Base-by-base conservation (phyloP, 176 grass and related monocot genomes). In the Olyra latifolia region DNA sequence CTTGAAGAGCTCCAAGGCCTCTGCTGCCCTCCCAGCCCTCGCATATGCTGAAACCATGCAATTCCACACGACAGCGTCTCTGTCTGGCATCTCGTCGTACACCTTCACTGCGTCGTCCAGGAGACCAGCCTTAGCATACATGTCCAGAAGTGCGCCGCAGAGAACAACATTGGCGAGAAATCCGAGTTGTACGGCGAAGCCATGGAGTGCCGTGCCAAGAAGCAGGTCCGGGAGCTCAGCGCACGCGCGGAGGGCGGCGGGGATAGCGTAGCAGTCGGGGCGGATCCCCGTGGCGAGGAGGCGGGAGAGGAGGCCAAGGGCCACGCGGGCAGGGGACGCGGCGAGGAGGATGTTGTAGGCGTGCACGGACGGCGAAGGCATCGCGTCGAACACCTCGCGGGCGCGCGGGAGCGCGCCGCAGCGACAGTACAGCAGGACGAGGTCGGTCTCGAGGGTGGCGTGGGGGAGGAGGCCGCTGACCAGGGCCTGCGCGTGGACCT, bases 311-410 rank as follows among this genome's bases (percentile, higher is more conserved):
- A 93, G 74, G 5, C 35, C 25, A 30, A 93, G 62, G 4, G 81
- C 77, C 6, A 14, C 24, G 16, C 38, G 11, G 6, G 83, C 50
- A 0, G 79, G 82, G 23, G 73, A 82, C 59, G 84, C 78, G 15
- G 67, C 71, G 57, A 93, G 75, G 78, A 90, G 81, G 77, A 89
- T 77, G 67, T 89, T 90, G 80, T 76, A 89, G 11, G 84, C 82
- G 55, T 85, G 81, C 91, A 82, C 82, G 81, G 79, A 73, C n/a
- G 77, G 67, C 15, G 60, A 59, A 1, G 19, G 49, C 87, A 82
- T 83, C 54, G 40, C 40, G 48, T 90, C 81, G 42, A 93, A 79
- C 85, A 90, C 55, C 72, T 66, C 55, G 30, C 72, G 67, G 29
- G 81, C 87, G 28, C 68, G 65, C 1, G 4, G 3, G 20, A 72